Base-by-base conservation (phyloP, 306 rosid genomes). In the Lotus japonicus region DNA sequence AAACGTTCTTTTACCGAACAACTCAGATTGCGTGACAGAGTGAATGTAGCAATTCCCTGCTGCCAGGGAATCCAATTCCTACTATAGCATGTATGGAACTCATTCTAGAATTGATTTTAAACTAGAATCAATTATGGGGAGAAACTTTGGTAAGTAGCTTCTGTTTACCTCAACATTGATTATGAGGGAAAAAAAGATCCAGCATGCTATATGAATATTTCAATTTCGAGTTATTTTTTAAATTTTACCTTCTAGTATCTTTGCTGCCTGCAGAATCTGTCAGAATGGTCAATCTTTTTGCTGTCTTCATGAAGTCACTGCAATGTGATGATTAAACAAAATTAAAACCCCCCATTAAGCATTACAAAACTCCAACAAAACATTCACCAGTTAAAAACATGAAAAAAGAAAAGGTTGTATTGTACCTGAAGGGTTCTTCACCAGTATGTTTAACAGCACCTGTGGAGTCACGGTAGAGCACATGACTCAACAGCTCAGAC, bases 361-460 rank as follows among this genome's bases (percentile, higher is more conserved):
- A 58, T 58, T 26, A 17, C 12, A 35, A 35, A 2, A 38, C 28
- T 42, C 14, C 23, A 41, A 11, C 11, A 52, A 67, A 53, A 23
- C 12, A 11, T 11, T 53, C 15, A 53, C 26, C 9, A 53, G 11
- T 15, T 13, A 21, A 19, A 17, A 13, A 41, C n/a, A 23, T 68
- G 3, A 56, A 9, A 58, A 17, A 42, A 4, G 46, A 46, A n/a
- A 45, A 26, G 43, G 19, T 39, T 74, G 88, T 89, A 15, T 15
- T 5, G 13, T 76, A 92, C 99, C 97, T 81, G 82, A 90, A 94
- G 33, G 97, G 96, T 78, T 94, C 94, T 28, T 88, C 91, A 54
- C 99, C 99, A 9, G 85, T 87, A 77, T 77, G 88, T 76, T 85
- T 94, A 11, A 88, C 77, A 58, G 86, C 77, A 64, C 99, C 99